Evolutionary conservation across 345 rosid genomes (phyloP), one percentile per base, ranked within the genome.

Genomic region (Noccaea bulbosa): DNA sequence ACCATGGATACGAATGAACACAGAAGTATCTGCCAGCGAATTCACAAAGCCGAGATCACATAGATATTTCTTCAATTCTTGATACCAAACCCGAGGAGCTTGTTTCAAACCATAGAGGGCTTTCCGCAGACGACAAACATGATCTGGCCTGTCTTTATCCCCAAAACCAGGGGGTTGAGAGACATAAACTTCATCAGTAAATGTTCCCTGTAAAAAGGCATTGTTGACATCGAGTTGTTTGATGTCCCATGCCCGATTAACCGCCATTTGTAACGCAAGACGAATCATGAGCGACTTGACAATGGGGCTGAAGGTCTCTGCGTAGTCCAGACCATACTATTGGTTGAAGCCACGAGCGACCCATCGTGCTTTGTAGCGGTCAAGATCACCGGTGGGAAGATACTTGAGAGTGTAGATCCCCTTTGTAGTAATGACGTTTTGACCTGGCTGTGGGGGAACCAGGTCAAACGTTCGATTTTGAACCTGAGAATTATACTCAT

Each of bases 51-150:
- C 46, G 0, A 3, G 5, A 1, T 6, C 7, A 5, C 1, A 2
- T 0, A 43, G 6, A 0, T 0, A 12, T 0, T 6, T 0, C 3
- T 12, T 43, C 0, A 43, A 3, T 5, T 43, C 46, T 1, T 12
- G 15, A 5, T 43, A 43, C 46, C 46, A 43, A 2, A 15, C 46
- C 0, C 16, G 16, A 12, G 7, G 46, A 0, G 46, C 46, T 12
- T 43, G 46, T 1, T 43, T 43, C 0, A 43, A 7, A 1, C 16
- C 15, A 1, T 43, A 43, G 2, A 43, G 7, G 0, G 7, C 46
- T 2, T 43, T 43, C 3, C n/a, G 12, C 0, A 43, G 2, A 5
- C 1, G 4, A 4, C 46, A 43, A 0, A 12, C 46, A 4, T 43
- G 46, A 1, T 43, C 7, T 6, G 16, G 16, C 0, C 6, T 5